Percentiles rank a stretch among this genome's conserved stretches.
These are phyloP conservation scores for Cryptosporidium muris DNA, from an alignment of 169 alveolate genomes.

Conservation along the genomic window DNA sequence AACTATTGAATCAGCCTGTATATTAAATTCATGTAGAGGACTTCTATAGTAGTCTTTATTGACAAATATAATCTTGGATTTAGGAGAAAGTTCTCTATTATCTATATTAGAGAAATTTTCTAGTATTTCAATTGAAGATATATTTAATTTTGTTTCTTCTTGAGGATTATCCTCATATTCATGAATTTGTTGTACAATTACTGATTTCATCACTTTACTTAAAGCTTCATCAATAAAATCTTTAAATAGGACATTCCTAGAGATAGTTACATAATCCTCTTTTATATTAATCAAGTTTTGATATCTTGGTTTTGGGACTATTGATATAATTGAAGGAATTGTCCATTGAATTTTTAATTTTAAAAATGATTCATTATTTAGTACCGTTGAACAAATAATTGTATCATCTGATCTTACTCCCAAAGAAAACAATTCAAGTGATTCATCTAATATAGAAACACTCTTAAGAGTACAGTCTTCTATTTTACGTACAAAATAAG, in stretches of 20 bases:
- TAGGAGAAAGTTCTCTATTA: no score
- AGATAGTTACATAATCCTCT: not conserved
- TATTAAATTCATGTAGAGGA: no score
- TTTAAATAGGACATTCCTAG: not conserved
- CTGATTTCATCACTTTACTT: not conserved
- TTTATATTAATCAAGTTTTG: not conserved
- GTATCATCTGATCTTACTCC: not conserved
- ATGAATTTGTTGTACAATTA: not conserved
- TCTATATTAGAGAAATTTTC: no score
- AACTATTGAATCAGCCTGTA: no score
- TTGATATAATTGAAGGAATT: slow-evolving; percentile 14
- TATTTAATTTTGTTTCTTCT: no score
- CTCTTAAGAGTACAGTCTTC: not conserved
- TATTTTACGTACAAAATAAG: not conserved
- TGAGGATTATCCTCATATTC: not conserved
- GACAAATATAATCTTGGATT: no score
- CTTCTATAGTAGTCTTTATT: no score
- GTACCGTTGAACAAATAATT: not conserved
- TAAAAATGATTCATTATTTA: not conserved
- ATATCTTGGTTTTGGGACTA: slow-evolving; percentile 15
- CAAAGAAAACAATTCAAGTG: no score
- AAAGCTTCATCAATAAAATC: not conserved
- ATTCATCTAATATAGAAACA: slow-evolving; percentile 3
- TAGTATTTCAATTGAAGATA: no score
- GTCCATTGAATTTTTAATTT: slow-evolving; percentile 39